Evolutionary conservation across 768 basidiomycete genomes (phyloP).

Genomic region (Harrya chromipes): DNA sequence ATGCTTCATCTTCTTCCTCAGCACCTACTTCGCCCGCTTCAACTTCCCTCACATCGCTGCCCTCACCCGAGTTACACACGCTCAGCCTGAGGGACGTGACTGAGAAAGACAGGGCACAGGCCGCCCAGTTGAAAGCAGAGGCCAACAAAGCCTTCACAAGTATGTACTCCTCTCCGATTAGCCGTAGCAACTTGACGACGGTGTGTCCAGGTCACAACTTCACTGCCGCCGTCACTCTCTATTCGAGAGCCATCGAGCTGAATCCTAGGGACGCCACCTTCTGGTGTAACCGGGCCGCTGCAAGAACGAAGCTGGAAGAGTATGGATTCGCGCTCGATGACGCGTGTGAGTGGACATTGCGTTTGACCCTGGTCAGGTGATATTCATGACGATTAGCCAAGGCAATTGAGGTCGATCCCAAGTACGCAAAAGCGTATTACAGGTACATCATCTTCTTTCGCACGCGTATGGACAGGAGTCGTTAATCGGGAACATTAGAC

Average conservation of each 20-base stretch:
- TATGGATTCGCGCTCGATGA: conserved; percentile 90
- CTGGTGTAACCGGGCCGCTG: conserved; percentile 93
- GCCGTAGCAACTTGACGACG: conserved; percentile 1
- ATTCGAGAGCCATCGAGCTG: conserved; percentile 79
- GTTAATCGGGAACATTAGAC: conserved; percentile 40
- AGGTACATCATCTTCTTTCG: conserved; percentile 43
- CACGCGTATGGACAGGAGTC: background rate
- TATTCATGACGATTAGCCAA: conserved; percentile 47
- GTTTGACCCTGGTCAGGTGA: conserved; percentile 10
- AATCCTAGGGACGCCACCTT: conserved; percentile 87
- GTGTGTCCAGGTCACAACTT: conserved; percentile 65
- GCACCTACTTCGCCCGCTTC: conserved; percentile 45
- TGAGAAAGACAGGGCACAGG: conserved; percentile 66
- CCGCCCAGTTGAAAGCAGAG: conserved; percentile 69
- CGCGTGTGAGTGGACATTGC: conserved; percentile 57
- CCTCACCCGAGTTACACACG: conserved; percentile 56
- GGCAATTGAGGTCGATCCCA: conserved; percentile 84
- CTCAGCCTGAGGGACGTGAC: conserved; percentile 58
- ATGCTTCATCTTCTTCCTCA: conserved; percentile 24
- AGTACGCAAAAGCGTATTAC: conserved; percentile 89
- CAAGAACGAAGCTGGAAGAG: conserved; percentile 90
- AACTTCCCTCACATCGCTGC: conserved; percentile 52
- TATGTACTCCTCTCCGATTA: conserved; percentile 24
- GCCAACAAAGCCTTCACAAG: conserved; percentile 88
- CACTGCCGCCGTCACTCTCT: conserved; percentile 68